These are phyloP conservation scores for Umbelopsis sp. DNA, from an alignment of 192 early-diverging fungal genomes.

Conservation along the genomic window DNA sequence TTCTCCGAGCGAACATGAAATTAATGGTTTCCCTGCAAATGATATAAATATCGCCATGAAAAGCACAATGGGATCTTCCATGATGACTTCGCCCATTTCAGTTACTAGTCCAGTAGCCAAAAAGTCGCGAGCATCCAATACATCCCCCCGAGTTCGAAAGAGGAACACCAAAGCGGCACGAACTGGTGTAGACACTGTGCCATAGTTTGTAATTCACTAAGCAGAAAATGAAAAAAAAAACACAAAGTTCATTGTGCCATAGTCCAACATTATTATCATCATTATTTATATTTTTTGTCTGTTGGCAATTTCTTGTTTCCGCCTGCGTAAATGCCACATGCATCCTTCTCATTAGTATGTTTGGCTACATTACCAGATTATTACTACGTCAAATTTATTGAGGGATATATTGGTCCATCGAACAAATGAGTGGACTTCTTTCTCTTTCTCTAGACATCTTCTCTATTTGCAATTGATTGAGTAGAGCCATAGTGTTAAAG, in stretches of 20 bases:
- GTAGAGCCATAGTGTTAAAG: neutral
- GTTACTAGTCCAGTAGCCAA: conserved; percentile 7
- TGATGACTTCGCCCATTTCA: conserved; percentile 13
- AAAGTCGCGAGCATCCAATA: conserved; percentile 3
- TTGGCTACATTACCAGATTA: too few species aligned
- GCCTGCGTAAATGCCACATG: neutral
- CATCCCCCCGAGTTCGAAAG: conserved; percentile 7
- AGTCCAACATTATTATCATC: neutral
- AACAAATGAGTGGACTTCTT: too few species aligned
- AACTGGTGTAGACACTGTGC: conserved; percentile 7
- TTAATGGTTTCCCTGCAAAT: neutral
- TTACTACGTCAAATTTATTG: too few species aligned
- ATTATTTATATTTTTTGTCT: neutral
- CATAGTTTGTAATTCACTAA: neutral
- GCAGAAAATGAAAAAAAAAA: neutral
- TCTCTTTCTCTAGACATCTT: too few species aligned
- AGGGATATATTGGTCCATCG: too few species aligned
- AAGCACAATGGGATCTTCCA: neutral
- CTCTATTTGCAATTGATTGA: too few species aligned
- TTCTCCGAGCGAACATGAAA: neutral
- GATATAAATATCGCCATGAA: conserved; percentile 11
- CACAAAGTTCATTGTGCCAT: conserved; percentile 11
- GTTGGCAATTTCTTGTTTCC: neutral
- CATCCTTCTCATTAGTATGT: too few species aligned
- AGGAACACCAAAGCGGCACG: conserved; percentile 7